These are phyloP conservation scores for Sarocladium strictum DNA, from an alignment of 2,329 filamentous ascomycete species.

Conservation along the genomic window DNA sequence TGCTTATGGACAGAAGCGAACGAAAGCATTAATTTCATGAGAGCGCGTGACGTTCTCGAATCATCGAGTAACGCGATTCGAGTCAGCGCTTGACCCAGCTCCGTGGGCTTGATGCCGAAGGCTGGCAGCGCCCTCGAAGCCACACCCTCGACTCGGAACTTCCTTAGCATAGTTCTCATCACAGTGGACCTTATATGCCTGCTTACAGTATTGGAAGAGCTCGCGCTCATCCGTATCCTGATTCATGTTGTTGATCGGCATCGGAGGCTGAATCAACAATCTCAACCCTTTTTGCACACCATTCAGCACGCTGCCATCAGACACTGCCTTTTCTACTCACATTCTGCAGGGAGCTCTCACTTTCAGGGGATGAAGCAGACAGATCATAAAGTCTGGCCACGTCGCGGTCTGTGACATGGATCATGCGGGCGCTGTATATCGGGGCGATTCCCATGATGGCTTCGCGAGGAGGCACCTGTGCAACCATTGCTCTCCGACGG, in stretches of 20 bases:
- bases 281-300: not conserved
- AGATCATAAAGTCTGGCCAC: constrained; percentile 13
- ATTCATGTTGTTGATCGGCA: constrained; percentile 5
- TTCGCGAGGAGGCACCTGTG: not conserved
- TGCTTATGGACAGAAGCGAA: constrained; percentile 19
- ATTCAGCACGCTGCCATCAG: not conserved
- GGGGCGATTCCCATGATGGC: not conserved
- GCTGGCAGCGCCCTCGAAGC: constrained; percentile 11
- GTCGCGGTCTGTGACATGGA: constrained; percentile 19
- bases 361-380: not conserved
- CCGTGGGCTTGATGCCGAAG: constrained; percentile 13
- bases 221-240: not conserved
- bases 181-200: not conserved
- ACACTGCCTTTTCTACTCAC: too few relatives aligned
- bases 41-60: constrained; percentile 15
- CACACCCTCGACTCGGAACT: not conserved
- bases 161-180: not conserved
- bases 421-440: constrained; percentile 11
- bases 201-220: constrained; percentile 13
- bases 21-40: constrained; percentile 20
- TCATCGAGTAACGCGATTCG: constrained; percentile 18
- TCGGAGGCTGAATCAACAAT: not conserved
- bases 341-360: not conserved
- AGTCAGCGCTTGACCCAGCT: constrained; percentile 18
- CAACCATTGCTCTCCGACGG: constrained; percentile 17